Evolutionary conservation across 192 early-diverging fungal genomes (phyloP).

Genomic region (Coemansia furcata): DNA sequence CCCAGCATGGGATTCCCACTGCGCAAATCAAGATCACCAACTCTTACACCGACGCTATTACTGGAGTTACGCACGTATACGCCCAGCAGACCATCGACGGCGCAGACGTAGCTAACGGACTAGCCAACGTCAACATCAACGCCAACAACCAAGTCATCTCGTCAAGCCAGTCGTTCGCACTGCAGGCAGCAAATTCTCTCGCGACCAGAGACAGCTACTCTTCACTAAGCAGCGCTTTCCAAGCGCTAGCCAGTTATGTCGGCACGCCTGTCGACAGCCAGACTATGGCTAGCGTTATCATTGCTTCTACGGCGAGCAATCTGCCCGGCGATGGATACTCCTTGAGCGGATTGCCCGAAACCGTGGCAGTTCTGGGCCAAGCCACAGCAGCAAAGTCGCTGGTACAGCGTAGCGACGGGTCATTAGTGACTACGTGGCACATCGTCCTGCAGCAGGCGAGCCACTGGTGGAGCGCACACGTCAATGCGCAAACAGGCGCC

Average conservation of each 20-base stretch:
- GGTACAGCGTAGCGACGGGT: slow-evolving; percentile 58
- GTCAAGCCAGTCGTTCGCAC: slow-evolving; percentile 42
- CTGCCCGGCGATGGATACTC: slow-evolving; percentile 1
- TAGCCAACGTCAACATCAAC: slow-evolving; percentile 61
- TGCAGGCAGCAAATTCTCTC: neutral
- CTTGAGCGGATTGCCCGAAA: slow-evolving; percentile 1
- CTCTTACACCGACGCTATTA: slow-evolving; percentile 63
- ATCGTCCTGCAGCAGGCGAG: slow-evolving; percentile 73
- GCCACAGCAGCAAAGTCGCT: slow-evolving; percentile 64
- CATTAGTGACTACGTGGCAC: slow-evolving; percentile 75
- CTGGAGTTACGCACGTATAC: slow-evolving; percentile 64
- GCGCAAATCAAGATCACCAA: slow-evolving; percentile 57
- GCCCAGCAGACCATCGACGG: slow-evolving; percentile 58
- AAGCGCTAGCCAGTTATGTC: slow-evolving; percentile 65
- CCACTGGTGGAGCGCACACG: slow-evolving; percentile 78
- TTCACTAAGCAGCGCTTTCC: slow-evolving; percentile 7
- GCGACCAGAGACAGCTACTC: neutral
- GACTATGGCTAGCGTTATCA: slow-evolving; percentile 65
- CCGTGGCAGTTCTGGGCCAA: slow-evolving; percentile 38
- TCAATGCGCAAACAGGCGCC: slow-evolving; percentile 59
- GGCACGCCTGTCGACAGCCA: slow-evolving; percentile 17
- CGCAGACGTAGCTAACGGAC: slow-evolving; percentile 59
- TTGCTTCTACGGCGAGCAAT: slow-evolving; percentile 58
- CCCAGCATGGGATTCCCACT: slow-evolving; percentile 6
- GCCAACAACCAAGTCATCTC: slow-evolving; percentile 37